phyloP scores from a whole-genome alignment of 2,329 filamentous ascomycete species.

The Ophiostoma sp. region DNA sequence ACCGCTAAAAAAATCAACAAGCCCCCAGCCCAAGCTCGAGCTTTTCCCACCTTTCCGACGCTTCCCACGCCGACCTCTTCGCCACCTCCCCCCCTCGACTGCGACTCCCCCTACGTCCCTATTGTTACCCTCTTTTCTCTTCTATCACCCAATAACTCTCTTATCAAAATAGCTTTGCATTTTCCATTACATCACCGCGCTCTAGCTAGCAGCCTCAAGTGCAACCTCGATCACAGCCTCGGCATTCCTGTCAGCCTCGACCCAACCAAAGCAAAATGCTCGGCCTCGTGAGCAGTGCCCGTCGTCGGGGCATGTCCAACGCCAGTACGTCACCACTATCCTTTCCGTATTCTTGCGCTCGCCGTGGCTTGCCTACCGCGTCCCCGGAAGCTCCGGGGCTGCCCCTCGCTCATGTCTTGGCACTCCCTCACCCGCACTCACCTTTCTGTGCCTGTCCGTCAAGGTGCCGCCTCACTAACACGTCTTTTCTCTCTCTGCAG shows the following conservation, averaged over 20 bases:
- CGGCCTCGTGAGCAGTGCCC: slow-evolving; percentile 3
- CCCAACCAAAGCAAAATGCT: neutral
- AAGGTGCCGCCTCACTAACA: slow-evolving; percentile 16
- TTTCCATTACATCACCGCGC: neutral
- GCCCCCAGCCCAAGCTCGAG: slow-evolving; percentile 2
- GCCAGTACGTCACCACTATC: slow-evolving; percentile 10
- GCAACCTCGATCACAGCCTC: neutral
- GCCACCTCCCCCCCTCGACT: neutral
- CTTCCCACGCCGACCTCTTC: neutral
- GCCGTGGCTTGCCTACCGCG: neutral
- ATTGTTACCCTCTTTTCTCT: neutral
- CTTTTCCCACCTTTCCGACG: slow-evolving; percentile 6
- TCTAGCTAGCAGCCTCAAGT: neutral
- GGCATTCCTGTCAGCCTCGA: neutral
- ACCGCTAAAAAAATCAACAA: neutral
- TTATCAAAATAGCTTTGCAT: neutral
- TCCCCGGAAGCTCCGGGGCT: slow-evolving; percentile 4
- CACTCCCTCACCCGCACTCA: neutral
- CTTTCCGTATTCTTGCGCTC: neutral
- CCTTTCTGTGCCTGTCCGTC: neutral
- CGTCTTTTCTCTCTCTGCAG: slow-evolving; percentile 15
- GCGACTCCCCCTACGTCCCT: neutral
- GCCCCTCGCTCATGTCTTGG: neutral
- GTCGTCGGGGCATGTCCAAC: slow-evolving; percentile 3
- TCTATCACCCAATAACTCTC: neutral